Base-by-base conservation (phyloP, 495 filamentous ascomycete genomes). In the Cenococcum geophilum region DNA sequence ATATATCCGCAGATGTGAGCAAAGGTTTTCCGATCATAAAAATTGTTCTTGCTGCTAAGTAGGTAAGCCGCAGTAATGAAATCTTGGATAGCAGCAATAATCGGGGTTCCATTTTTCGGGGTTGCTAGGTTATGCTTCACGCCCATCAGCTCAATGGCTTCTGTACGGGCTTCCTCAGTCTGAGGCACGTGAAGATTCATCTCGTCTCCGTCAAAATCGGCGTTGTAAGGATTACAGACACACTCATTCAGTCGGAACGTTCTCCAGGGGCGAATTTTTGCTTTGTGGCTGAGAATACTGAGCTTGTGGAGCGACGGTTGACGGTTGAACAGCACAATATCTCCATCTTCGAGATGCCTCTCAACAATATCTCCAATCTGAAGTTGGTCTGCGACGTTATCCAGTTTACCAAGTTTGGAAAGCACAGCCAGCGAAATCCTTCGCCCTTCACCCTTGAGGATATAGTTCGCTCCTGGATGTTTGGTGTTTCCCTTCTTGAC, bases 101-200 rank as follows among this genome's bases (percentile, higher is more conserved):
- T 97, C 6, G 93, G 93, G 70, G 96, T 92, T 73, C 93, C 93
- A 76, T 97, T 97, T 72, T 96, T 96, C 0, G 93, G 93, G 0
- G 93, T 98, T 12, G 85, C 87, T 50, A 98, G 74, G 71, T 98
- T 98, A 76, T 97, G 84, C 74, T 97, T 96, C 1, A 98, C 93
- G 51, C 95, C 95, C 95, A 98, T 98, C 45, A 98, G 75, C 70
- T 91, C 89, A 73, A 95, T 93, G 0, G 93, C 93, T 71, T 98
- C 93, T 8, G 92, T 87, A 53, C 95, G 83, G 12, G 93, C 93
- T 75, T 98, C 93, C 76, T 97, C 93, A 1, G 95, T 98, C 71
- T 98, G 93, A 16, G 93, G 93, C 5, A 98, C 91, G 74, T 98
- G 93, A 62, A 98, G 74, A 68, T 98, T 98, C 93, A 98, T 98